phyloP scores from a whole-genome alignment of 2,329 filamentous ascomycete genomes.

The Colletotrichum cuscutae region DNA sequence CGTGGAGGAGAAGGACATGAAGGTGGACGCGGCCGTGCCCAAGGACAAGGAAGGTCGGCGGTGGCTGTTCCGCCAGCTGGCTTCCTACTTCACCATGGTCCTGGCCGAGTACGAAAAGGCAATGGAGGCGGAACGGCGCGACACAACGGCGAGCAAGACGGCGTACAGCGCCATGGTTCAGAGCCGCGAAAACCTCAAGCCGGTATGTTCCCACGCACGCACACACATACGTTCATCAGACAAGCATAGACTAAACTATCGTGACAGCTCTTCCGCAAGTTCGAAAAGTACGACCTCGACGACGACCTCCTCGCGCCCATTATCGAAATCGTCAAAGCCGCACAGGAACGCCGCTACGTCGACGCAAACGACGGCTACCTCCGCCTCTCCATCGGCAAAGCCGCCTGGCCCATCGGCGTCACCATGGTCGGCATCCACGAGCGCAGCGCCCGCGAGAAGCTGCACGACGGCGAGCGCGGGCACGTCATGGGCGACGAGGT shows the following conservation, averaged over 20 bases:
- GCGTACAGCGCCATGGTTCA: slow-evolving; percentile 88
- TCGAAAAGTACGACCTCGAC: slow-evolving; percentile 84
- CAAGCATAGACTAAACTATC: slow-evolving; percentile 11
- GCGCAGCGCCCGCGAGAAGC: slow-evolving; percentile 91
- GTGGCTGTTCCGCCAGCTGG: slow-evolving; percentile 87
- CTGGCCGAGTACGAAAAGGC: slow-evolving; percentile 86
- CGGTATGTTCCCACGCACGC: slow-evolving; percentile 55
- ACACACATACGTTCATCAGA: background rate
- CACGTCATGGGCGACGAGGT: slow-evolving; percentile 98
- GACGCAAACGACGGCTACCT: slow-evolving; percentile 97
- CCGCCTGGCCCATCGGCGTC: slow-evolving; percentile 98
- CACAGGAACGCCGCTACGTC: slow-evolving; percentile 91
- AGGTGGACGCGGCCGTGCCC: slow-evolving; percentile 73
- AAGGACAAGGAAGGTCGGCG: slow-evolving; percentile 72
- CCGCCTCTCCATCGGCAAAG: slow-evolving; percentile 92
- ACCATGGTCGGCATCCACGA: slow-evolving; percentile 99
- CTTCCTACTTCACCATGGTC: slow-evolving; percentile 97
- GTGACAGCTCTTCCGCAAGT: slow-evolving; percentile 79
- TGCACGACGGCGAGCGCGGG: slow-evolving; percentile 87
- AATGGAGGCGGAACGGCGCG: slow-evolving; percentile 71
- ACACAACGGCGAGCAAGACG: slow-evolving; percentile 81
- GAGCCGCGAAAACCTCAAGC: slow-evolving; percentile 87
- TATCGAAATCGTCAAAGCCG: slow-evolving; percentile 90
- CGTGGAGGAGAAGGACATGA: slow-evolving; percentile 89
- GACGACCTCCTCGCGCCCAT: slow-evolving; percentile 83